A percentile compares a stretch with the other conserved stretches of the same genome.
phyloP scores from a whole-genome alignment of 2,329 filamentous ascomycete species.

The Stagonosporopsis chrysanthemi region DNA sequence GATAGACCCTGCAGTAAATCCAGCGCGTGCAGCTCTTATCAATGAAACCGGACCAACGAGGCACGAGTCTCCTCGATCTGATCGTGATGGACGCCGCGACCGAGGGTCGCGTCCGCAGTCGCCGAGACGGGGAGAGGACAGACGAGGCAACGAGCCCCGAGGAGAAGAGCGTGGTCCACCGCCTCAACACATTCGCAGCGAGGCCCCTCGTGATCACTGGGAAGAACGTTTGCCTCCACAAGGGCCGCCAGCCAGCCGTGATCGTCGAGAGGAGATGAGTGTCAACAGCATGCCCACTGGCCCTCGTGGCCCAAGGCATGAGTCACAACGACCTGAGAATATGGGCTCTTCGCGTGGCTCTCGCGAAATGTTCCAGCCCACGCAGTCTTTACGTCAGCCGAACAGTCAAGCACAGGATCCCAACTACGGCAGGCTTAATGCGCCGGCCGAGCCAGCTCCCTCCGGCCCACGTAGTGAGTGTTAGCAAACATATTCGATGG shows the following conservation, averaged over 20 bases:
- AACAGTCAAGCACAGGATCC: constrained; percentile 53
- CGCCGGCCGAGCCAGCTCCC: constrained; percentile 57
- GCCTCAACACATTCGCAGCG: constrained; percentile 36
- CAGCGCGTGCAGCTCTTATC: constrained; percentile 54
- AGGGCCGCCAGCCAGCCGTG: constrained; percentile 46
- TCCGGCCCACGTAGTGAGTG: constrained; percentile 61
- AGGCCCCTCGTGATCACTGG: constrained; percentile 38
- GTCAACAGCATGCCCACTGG: constrained; percentile 58
- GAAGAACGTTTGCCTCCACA: constrained; percentile 41
- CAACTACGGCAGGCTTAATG: constrained; percentile 59
- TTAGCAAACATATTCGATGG: background rate
- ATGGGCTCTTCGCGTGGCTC: constrained; percentile 31
- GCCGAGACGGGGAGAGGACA: constrained; percentile 35
- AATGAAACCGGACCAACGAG: constrained; percentile 41
- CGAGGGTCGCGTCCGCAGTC: constrained; percentile 41
- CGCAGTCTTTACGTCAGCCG: constrained; percentile 44
- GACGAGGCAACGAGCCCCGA: constrained; percentile 32
- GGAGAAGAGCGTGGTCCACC: constrained; percentile 33
- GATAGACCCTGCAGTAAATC: constrained; percentile 50
- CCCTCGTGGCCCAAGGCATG: constrained; percentile 57
- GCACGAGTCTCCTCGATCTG: constrained; percentile 36
- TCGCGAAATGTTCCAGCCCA: constrained; percentile 52
- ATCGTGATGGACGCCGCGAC: constrained; percentile 43
- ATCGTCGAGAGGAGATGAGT: constrained; percentile 45
- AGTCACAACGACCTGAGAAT: constrained; percentile 23